Evolutionary conservation across 129 eudicot genomes (phyloP).

Genomic region (Deinandra increscens): DNA sequence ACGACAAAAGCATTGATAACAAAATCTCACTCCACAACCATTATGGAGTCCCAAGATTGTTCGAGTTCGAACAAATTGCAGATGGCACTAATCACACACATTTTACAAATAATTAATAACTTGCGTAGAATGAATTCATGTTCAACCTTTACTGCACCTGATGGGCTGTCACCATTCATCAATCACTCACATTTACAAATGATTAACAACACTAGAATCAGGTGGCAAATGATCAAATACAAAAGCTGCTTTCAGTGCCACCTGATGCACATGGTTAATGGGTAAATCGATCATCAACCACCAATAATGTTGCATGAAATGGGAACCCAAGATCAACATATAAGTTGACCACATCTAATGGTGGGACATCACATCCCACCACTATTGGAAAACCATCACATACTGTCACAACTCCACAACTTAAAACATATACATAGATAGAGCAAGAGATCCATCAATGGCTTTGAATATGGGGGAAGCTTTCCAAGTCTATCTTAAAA

Average conservation of each 20-base stretch:
- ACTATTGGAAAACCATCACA: constrained; percentile 4
- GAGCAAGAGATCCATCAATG: neutral
- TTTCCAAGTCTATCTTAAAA: neutral
- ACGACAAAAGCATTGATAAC: constrained; percentile 19
- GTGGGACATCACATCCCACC: constrained; percentile 15
- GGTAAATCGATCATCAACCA: neutral
- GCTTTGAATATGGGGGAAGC: neutral
- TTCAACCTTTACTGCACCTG: neutral
- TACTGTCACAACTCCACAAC: constrained; percentile 20
- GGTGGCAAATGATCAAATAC: neutral
- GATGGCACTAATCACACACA: neutral
- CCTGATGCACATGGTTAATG: constrained; percentile 7
- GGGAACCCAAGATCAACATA: constrained; percentile 6
- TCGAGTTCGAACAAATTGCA: constrained; percentile 4
- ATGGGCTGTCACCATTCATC: neutral
- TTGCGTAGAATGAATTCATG: neutral
- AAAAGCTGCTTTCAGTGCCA: constrained; percentile 5
- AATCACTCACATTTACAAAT: constrained; percentile 1
- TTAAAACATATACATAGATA: constrained; percentile 1
- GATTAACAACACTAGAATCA: neutral
- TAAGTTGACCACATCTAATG: constrained; percentile 9
- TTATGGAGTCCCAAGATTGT: neutral
- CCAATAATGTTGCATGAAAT: constrained; percentile 4
- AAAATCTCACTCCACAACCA: constrained; percentile 27
- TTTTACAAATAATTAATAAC: neutral